phyloP scores from a whole-genome alignment of 2,329 filamentous ascomycete species.

The Ceratocystis huliohia region DNA sequence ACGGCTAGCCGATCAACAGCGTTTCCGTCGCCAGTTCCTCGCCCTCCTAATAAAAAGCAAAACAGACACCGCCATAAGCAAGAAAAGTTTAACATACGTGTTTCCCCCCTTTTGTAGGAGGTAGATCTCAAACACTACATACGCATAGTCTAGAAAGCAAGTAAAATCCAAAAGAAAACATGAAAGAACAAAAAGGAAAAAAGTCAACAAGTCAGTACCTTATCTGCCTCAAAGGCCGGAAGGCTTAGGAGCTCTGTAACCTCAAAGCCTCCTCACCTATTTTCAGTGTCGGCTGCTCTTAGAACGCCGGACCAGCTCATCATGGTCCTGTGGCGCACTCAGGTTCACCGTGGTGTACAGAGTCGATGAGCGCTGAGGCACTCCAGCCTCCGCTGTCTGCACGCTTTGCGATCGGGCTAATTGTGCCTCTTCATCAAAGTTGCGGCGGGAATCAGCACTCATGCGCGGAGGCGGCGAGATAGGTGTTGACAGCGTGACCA shows the following conservation, averaged over 20 bases:
- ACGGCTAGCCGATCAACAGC: not conserved
- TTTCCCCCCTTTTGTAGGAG: not conserved
- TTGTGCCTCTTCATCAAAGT: constrained; percentile 35
- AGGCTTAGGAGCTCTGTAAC: not conserved
- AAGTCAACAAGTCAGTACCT: not conserved
- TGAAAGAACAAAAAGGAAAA: not conserved
- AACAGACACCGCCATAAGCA: not conserved
- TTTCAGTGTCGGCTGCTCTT: constrained; percentile 18
- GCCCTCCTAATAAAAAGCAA: not conserved
- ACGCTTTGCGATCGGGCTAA: constrained; percentile 15
- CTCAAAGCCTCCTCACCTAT: not conserved
- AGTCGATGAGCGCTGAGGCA: not conserved
- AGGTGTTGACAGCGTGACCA: constrained; percentile 25
- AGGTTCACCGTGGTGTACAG: constrained; percentile 10
- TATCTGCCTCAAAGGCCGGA: too few species aligned
- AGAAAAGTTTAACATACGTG: not conserved
- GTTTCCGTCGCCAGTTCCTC: not conserved
- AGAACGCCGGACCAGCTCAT: constrained; percentile 12
- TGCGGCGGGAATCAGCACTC: constrained; percentile 27
- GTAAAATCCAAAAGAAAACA: not conserved
- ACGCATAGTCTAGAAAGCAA: not conserved
- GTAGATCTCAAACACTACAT: not conserved
- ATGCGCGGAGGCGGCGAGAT: constrained; percentile 11
- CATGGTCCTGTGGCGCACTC: constrained; percentile 13
- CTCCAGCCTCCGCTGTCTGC: constrained; percentile 1